Percentiles rank a stretch among this genome's conserved stretches.
Evolutionary conservation across 1,284 basidiomycete species (phyloP).

Genomic region (Lentinus polychrous): DNA sequence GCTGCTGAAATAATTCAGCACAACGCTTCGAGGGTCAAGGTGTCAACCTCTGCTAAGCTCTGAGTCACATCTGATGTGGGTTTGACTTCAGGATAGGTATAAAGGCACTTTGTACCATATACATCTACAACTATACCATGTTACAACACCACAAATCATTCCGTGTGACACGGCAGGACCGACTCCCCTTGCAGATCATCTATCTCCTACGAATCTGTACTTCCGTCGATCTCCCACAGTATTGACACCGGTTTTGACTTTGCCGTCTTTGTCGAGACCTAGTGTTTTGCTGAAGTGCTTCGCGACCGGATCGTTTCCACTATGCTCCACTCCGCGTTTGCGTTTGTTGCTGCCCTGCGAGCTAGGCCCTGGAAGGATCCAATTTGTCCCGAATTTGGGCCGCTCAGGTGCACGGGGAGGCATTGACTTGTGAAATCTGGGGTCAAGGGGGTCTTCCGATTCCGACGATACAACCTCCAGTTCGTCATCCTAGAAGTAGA

Average conservation of each 20-base stretch:
- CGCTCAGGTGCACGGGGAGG: background rate
- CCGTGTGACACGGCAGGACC: background rate
- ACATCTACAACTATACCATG: background rate
- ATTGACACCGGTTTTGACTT: background rate
- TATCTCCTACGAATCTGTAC: background rate
- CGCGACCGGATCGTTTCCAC: background rate
- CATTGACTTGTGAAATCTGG: too few species aligned
- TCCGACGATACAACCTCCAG: background rate
- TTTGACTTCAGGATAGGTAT: background rate
- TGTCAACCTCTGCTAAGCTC: conserved; percentile 30
- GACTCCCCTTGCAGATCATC: background rate
- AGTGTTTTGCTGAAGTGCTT: conserved; percentile 2
- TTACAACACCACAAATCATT: background rate
- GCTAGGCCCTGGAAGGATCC: background rate
- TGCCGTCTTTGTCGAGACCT: background rate
- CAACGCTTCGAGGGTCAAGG: conserved; percentile 27
- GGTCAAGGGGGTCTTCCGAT: too few species aligned
- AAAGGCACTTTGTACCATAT: background rate
- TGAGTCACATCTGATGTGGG: conserved; percentile 9
- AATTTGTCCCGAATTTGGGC: background rate
- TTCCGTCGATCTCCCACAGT: conserved; percentile 1
- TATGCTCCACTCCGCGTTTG: background rate
- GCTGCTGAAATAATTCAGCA: conserved; percentile 39
- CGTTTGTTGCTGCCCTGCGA: background rate
- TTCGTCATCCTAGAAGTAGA: background rate